A percentile compares a stretch with the other conserved stretches of the same genome.
Conservation (phyloP, 305 asterid species). For the Fraxinus velutina region DNA sequence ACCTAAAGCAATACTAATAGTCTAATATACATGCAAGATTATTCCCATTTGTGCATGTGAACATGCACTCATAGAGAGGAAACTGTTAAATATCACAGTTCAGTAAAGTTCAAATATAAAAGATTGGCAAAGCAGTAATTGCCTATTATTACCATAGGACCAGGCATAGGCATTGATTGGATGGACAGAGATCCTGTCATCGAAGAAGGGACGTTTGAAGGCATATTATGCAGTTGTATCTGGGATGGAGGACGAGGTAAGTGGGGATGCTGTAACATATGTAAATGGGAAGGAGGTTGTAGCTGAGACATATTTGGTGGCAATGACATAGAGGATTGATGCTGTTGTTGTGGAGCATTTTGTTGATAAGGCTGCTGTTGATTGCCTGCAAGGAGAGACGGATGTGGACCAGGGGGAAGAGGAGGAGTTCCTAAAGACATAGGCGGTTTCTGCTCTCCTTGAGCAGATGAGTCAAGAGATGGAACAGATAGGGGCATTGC, state of each 20-base stretch:
- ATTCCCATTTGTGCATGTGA: background rate
- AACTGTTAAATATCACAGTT: background rate
- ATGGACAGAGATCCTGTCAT: constrained; percentile 60
- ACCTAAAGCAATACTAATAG: background rate
- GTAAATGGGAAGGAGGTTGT: constrained; percentile 73
- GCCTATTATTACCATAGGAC: constrained; percentile 59
- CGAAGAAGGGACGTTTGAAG: constrained; percentile 55
- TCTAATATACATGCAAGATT: background rate
- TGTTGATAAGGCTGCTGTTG: constrained; percentile 87
- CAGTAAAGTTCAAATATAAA: background rate
- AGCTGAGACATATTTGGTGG: constrained; percentile 63
- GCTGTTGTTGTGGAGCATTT: constrained; percentile 54
- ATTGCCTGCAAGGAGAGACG: constrained; percentile 71
- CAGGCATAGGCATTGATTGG: constrained; percentile 52
- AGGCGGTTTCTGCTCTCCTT: constrained; percentile 73
- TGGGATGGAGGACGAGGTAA: constrained; percentile 80
- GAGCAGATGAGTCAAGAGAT: constrained; percentile 66
- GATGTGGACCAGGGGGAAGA: constrained; percentile 98
- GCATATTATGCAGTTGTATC: constrained; percentile 56
- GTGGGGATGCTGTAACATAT: constrained; percentile 72
- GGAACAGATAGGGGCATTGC: constrained; percentile 88
- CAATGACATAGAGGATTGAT: constrained; percentile 56
- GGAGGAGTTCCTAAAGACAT: constrained; percentile 79
- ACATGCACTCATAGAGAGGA: background rate
- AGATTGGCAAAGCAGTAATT: background rate